A percentile compares a stretch with the other conserved stretches of the same genome.
phyloP scores from a whole-genome alignment of 2,329 filamentous ascomycete species.

The Exophiala sp. region DNA sequence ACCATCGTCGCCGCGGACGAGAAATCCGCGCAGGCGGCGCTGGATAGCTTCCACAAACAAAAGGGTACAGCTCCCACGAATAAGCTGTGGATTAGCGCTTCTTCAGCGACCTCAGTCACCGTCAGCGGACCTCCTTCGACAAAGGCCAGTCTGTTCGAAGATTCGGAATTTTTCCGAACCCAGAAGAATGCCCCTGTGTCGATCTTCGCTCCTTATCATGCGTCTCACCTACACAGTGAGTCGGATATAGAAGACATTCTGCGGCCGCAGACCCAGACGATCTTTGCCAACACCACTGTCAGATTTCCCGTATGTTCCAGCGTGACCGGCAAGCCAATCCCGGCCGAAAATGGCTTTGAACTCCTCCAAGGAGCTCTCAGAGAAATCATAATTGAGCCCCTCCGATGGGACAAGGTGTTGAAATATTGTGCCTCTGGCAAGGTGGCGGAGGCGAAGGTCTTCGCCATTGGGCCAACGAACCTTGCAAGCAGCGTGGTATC shows the following conservation, averaged over 20 bases:
- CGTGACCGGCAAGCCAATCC: conserved; percentile 34
- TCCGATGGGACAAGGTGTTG: conserved; percentile 41
- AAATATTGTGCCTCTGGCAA: conserved; percentile 27
- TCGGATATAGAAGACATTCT: conserved; percentile 50
- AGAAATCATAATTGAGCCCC: conserved; percentile 37
- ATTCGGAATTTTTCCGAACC: conserved; percentile 42
- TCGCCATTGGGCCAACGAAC: conserved; percentile 48
- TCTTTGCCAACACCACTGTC: conserved; percentile 30
- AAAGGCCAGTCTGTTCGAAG: conserved; percentile 48
- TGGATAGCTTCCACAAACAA: conserved; percentile 32
- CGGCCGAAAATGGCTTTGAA: conserved; percentile 31
- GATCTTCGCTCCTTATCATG: conserved; percentile 56
- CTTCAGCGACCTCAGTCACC: conserved; percentile 54
- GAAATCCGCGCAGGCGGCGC: conserved; percentile 27
- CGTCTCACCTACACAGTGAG: conserved; percentile 49
- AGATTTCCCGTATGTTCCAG: conserved; percentile 38
- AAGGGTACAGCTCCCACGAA: conserved; percentile 46
- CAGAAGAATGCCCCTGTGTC: conserved; percentile 50
- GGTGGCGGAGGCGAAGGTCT: conserved; percentile 36
- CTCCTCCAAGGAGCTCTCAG: conserved; percentile 34
- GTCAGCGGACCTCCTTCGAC: conserved; percentile 54
- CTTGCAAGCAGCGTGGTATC: conserved; percentile 52
- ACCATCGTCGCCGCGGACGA: conserved; percentile 36
- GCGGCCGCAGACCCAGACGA: conserved; percentile 32
- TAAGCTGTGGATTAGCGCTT: conserved; percentile 54